Evolutionary conservation across 1,284 basidiomycete genomes (phyloP).

Genomic region (Cutaneotrichosporon cyanovorans): DNA sequence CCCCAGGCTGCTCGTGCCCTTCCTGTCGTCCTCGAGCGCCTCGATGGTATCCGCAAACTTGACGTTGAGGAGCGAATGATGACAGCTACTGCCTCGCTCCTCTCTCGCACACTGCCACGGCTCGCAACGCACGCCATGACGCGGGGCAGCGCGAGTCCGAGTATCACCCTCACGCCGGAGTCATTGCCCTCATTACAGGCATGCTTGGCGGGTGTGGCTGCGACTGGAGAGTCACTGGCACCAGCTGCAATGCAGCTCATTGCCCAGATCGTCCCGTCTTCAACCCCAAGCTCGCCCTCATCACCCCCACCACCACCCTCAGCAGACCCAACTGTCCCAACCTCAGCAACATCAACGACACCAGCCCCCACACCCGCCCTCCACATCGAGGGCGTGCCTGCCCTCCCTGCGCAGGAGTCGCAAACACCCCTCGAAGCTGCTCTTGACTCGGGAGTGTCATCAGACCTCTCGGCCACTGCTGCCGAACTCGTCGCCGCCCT

Average conservation of each 20-base stretch:
- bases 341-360: too few relatives aligned
- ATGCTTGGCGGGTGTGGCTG: neutral
- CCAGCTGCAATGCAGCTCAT: neutral
- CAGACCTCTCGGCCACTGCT: slow-evolving; percentile 3
- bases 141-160: neutral
- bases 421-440: slow-evolving; percentile 2
- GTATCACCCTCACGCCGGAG: slow-evolving; percentile 3
- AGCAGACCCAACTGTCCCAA: too few relatives aligned
- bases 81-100: neutral
- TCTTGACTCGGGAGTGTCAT: slow-evolving; percentile 2
- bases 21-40: neutral
- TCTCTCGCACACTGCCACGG: slow-evolving; percentile 7
- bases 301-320: too few relatives aligned
- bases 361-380: neutral
- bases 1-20: slow-evolving; percentile 5
- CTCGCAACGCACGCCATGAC: slow-evolving; percentile 5
- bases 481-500: slow-evolving; percentile 8
- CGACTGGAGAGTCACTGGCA: neutral
- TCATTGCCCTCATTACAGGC: neutral
- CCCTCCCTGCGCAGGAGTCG: neutral
- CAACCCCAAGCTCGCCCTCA: too few relatives aligned
- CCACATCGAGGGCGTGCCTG: neutral
- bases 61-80: neutral
- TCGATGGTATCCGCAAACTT: neutral
- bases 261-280: too few relatives aligned